Base-by-base conservation (phyloP, 2,329 filamentous ascomycete genomes). In the Aulographum hederae region DNA sequence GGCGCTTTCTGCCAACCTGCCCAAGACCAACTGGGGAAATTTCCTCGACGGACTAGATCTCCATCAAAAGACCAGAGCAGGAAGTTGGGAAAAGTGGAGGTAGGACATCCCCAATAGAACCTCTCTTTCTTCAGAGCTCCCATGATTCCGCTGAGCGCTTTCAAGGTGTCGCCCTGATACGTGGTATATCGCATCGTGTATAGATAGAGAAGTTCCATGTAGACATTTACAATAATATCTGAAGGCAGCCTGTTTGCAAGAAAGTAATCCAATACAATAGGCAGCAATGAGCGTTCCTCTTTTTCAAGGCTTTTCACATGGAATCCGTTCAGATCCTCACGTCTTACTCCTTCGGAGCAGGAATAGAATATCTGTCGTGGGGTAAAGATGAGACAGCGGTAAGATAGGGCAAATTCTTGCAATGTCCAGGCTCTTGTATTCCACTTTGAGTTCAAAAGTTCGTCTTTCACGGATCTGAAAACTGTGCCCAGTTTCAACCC, bases 391-490 rank as follows among this genome's bases (percentile, higher is more conserved):
- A 35, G 18, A 14, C 31, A 15, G 19, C 33, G 33, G 12, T 8
- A 19, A 6, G 33, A 35, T 13, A 35, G 20, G 14, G 32, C 31
- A 14, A 18, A 27, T 21, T 35, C 33, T 20, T 35, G 33, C 15
- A 35, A 20, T 5, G 33, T 35, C 33, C 33, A 35, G 8, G 18
- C 33, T 18, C 33, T 5, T 16, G 33, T 16, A 10, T 11, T 15
- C 33, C 33, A 35, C 16, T 15, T 34, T 15, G 30, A 34, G 6
- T 21, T 14, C 6, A 26, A 16, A 14, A 35, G 8, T 26, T 34
- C 33, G 27, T 28, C 15, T 16, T 10, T 8, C 10, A 8, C 27
- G 8, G 15, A 28, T 10, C 8, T 10, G 8, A 34, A 28, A 6
- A 18, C 14, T 6, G 27, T 34, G 23, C 31, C 31, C 6, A 33